phyloP scores from a whole-genome alignment of 192 early-diverging fungal species.

The Backusella tarrabulga region DNA sequence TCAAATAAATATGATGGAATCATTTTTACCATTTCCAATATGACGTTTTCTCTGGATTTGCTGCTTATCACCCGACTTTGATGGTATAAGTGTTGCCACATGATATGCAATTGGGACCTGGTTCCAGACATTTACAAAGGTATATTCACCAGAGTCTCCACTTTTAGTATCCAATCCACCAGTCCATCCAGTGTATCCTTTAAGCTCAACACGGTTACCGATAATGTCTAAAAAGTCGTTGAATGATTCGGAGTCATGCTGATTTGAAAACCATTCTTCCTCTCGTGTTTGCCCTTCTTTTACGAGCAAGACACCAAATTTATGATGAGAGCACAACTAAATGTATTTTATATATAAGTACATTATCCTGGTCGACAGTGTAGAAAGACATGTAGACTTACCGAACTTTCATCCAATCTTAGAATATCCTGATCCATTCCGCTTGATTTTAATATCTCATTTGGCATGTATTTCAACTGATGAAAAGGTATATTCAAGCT shows the following conservation, averaged over 20 bases:
- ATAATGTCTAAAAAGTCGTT: conserved; percentile 69
- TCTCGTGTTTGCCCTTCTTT: conserved; percentile 66
- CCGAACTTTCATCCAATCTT: conserved; percentile 70
- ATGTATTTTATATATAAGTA: too few species aligned
- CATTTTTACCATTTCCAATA: conserved; percentile 51
- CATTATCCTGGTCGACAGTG: too few species aligned
- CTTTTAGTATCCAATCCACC: conserved; percentile 71
- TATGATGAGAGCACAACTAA: conserved; percentile 49
- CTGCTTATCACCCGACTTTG: conserved; percentile 60
- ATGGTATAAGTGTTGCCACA: conserved; percentile 73
- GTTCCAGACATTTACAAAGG: conserved; percentile 73
- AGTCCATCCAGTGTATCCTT: conserved; percentile 74
- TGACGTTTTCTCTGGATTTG: conserved; percentile 67
- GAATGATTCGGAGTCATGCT: conserved; percentile 55
- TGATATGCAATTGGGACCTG: conserved; percentile 78
- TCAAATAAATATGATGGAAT: not conserved
- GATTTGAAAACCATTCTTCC: conserved; percentile 77
- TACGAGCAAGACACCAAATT: conserved; percentile 75
- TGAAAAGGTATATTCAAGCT: conserved; percentile 48
- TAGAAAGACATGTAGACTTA: conserved; percentile 39
- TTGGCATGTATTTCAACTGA: conserved; percentile 51
- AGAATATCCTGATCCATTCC: conserved; percentile 64
- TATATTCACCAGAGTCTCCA: conserved; percentile 70
- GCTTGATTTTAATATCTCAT: conserved; percentile 37
- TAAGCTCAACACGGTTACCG: conserved; percentile 67